These are phyloP conservation scores for Tillandsia leiboldiana DNA, from an alignment of 176 grass and related monocot genomes.

Conservation along the genomic window DNA sequence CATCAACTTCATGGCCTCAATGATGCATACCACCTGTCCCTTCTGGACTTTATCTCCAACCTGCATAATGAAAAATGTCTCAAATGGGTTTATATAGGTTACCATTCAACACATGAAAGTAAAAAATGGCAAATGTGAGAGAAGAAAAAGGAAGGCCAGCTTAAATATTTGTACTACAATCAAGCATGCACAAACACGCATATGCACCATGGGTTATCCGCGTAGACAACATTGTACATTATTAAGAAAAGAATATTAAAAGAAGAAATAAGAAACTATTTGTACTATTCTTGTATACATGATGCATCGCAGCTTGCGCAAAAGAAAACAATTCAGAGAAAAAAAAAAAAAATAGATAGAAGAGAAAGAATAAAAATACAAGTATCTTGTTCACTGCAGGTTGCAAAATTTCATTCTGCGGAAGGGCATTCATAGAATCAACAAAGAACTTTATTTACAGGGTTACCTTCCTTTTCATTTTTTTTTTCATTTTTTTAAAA, in stretches of 20 bases:
- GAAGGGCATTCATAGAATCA: neutral
- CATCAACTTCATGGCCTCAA: conserved; percentile 59
- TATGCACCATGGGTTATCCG: neutral
- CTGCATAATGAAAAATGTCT: conserved; percentile 2
- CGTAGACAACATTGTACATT: neutral
- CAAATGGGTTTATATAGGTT: neutral
- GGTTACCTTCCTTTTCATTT: conserved; percentile 11
- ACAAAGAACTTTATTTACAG: neutral
- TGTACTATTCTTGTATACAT: neutral
- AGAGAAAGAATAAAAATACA: too few relatives aligned
- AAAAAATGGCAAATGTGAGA: neutral
- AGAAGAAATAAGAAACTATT: neutral
- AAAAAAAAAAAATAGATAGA: too few relatives aligned
- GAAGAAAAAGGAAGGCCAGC: neutral
- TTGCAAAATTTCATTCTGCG: neutral
- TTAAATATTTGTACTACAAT: too few relatives aligned
- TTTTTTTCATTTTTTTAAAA: neutral
- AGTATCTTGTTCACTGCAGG: neutral
- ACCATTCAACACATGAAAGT: neutral
- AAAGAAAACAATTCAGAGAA: too few relatives aligned
- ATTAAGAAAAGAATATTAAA: neutral
- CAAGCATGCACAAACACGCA: neutral
- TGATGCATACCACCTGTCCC: conserved; percentile 44
- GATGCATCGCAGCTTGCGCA: too few relatives aligned
- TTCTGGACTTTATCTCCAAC: conserved; percentile 39